Conservation (phyloP, 169 alveolate species). For the Babesia ovis region DNA sequence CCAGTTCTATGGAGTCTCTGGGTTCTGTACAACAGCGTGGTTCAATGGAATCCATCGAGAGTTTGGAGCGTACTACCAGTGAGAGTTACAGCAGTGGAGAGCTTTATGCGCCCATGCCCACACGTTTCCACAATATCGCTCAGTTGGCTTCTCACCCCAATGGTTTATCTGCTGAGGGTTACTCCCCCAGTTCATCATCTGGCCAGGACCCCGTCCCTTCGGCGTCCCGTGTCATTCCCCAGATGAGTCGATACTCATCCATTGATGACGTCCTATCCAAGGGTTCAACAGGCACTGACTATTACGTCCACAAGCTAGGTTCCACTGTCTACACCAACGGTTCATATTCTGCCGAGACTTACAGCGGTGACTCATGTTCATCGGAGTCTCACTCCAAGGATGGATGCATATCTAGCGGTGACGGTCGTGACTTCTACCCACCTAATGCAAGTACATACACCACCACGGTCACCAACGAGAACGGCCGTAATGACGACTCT, state of each 20-base stretch:
- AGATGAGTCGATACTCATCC: neutral
- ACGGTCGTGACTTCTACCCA: neutral
- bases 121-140: neutral
- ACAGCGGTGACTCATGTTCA: conserved; percentile 21
- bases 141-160: neutral
- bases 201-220: neutral
- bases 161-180: conserved; percentile 11
- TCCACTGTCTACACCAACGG: neutral
- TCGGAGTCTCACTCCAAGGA: conserved; percentile 5
- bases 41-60: neutral
- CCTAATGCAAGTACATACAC: neutral
- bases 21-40: neutral
- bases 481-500: too few relatives aligned
- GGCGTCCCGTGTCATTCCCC: neutral
- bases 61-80: neutral
- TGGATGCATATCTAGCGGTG: neutral
- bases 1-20: too few relatives aligned
- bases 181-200: neutral
- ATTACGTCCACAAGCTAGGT: neutral
- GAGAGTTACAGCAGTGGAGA: neutral
- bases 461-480: too few relatives aligned
- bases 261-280: neutral
- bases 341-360: conserved; percentile 13
- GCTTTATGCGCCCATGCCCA: neutral
- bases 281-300: neutral